Percentiles rank a stretch among this genome's conserved stretches.
Conservation (phyloP, 1,284 basidiomycete genomes). For the Leccinum fuscescens region DNA sequence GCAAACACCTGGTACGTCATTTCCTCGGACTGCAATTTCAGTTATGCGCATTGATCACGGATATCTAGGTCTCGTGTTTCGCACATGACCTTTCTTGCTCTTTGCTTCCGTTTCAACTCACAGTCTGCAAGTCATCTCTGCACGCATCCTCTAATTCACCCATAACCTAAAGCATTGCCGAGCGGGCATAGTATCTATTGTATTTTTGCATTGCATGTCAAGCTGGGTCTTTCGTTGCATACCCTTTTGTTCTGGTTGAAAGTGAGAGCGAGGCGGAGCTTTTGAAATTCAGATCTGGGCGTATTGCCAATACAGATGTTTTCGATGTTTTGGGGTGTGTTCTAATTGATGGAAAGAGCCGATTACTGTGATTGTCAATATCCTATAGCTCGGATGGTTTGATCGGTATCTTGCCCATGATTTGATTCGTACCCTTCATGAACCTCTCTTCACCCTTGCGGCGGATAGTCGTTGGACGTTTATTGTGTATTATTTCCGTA, state of each 20-base stretch:
- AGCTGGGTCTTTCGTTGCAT: neutral
- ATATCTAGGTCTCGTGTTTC: neutral
- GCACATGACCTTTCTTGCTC: neutral
- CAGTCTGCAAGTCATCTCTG: neutral
- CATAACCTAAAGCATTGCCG: slow-evolving; percentile 12
- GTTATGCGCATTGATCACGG: neutral
- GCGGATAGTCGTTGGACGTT: neutral
- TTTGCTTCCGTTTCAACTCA: neutral
- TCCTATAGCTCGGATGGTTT: neutral
- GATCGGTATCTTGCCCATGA: neutral
- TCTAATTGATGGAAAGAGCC: neutral
- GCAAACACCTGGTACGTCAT: slow-evolving; percentile 12
- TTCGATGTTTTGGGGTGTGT: neutral
- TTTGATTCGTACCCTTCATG: neutral
- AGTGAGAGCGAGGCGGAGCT: neutral
- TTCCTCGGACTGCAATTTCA: neutral
- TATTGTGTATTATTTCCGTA: neutral
- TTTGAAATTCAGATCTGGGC: neutral
- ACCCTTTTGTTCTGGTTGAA: neutral
- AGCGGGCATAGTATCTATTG: slow-evolving; percentile 14
- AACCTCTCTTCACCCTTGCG: neutral
- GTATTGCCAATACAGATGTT: too few relatives aligned
- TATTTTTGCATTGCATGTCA: slow-evolving; percentile 7
- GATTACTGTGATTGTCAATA: neutral
- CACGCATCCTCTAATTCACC: neutral